These are phyloP conservation scores for Wickerhamomyces bovis DNA, from an alignment of 805 yeast genomes.

Conservation along the genomic window DNA sequence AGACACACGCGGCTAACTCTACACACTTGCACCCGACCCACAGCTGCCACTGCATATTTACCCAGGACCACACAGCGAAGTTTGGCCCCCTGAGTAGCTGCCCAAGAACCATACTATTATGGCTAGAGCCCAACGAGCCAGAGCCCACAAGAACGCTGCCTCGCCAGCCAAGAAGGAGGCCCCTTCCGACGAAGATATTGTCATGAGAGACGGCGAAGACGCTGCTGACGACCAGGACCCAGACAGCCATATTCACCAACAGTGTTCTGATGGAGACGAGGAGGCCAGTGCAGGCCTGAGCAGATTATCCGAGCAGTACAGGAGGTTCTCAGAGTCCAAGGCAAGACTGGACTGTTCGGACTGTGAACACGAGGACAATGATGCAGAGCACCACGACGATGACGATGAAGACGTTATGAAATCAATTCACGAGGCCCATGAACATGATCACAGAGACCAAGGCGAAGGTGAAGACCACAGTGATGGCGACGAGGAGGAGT, in stretches of 20 bases:
- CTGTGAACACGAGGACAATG: slow-evolving; percentile 19
- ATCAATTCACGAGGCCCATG: slow-evolving; percentile 19
- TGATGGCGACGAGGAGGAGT: slow-evolving; percentile 23
- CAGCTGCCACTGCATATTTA: not conserved
- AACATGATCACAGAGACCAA: slow-evolving; percentile 19
- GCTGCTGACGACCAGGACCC: slow-evolving; percentile 18
- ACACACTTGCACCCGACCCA: not conserved
- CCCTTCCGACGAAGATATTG: slow-evolving; percentile 2
- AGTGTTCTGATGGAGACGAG: slow-evolving; percentile 16
- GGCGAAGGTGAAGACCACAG: slow-evolving; percentile 17
- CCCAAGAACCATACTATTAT: not conserved
- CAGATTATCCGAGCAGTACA: slow-evolving; percentile 36
- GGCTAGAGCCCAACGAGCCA: not conserved
- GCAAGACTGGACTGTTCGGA: slow-evolving; percentile 13
- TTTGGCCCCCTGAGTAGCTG: not conserved
- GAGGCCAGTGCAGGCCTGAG: slow-evolving; percentile 28
- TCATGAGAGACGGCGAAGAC: slow-evolving; percentile 14
- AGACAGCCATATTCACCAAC: slow-evolving; percentile 2
- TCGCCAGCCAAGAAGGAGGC: not conserved
- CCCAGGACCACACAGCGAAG: not conserved
- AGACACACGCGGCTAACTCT: no score
- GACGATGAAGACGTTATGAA: slow-evolving; percentile 22
- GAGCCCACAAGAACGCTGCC: not conserved
- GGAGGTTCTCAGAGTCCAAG: slow-evolving; percentile 26
- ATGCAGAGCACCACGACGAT: slow-evolving; percentile 18